Evolutionary conservation across 768 basidiomycete species (phyloP), one percentile per base, ranked within the genome.

Genomic region (Leccinellum albellum): DNA sequence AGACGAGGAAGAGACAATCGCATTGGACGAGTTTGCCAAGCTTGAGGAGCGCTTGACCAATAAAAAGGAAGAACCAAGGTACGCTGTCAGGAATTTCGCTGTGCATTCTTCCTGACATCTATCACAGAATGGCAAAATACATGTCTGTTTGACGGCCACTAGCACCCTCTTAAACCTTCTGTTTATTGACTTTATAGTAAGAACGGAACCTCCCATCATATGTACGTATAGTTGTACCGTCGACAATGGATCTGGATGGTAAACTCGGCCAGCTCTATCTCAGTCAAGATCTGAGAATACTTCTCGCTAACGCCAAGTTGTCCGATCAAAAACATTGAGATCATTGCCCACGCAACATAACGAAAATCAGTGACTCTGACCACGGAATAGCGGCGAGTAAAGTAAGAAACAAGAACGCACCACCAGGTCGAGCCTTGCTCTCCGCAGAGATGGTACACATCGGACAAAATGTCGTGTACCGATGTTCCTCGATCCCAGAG

Each of bases 1-100:
- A 51, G 95, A 93, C 66, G 83, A 89, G 62, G 97, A 98, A 64
- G 97, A 98, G 70, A 75, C 80, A 32, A 82, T 98, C 48, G 90
- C 96, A 0, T 67, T 91, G 60, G 83, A 86, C 59, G 97, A 97
- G 73, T 98, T 98, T 66, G 77, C 81, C 37, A 98, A 94, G 75
- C 81, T 97, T 3, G 94, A 96, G 70, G 67, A 86, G 65, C 84
- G 83, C 50, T 73, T 95, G 26, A 73, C 71, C 23, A 64, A 72
- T 37, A 75, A 81, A 61, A 69, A 78, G 55, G 54, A 64, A 32
- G 78, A 81, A 61, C 78, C 77, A 63, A 67, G 74, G 86, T 70
- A 72, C 75, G 84, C 78, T 55, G 3, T 5, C 15, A 10, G 20
- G 28, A 42, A 45, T 65, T 60, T 10, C 8, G 15, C 24, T 24